Evolutionary conservation across 2,329 filamentous ascomycete genomes (phyloP).

Genomic region (Trichothecium sympodiale): DNA sequence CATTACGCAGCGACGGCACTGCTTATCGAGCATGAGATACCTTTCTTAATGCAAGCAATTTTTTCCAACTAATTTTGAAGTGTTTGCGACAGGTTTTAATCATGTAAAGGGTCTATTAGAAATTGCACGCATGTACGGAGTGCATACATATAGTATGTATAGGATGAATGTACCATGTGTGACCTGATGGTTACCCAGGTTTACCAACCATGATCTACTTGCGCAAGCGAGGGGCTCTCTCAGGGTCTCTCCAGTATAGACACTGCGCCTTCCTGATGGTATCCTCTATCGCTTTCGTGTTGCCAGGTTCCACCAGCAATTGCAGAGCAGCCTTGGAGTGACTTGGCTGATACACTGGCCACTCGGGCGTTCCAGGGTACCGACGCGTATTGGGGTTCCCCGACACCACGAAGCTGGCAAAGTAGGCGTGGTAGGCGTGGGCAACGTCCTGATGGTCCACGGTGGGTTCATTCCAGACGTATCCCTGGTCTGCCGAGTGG

Average conservation of each 20-base stretch:
- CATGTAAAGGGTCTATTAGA: too few species aligned
- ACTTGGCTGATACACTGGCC: constrained; percentile 13
- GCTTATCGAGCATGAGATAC: too few species aligned
- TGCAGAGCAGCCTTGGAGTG: constrained; percentile 8
- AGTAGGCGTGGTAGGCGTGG: constrained; percentile 22
- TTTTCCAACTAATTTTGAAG: too few species aligned
- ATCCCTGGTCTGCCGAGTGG: constrained; percentile 22
- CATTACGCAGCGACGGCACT: too few species aligned
- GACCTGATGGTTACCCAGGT: too few species aligned
- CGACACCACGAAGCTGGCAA: constrained; percentile 23
- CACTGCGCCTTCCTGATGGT: constrained; percentile 19
- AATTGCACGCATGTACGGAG: too few species aligned
- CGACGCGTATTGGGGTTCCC: constrained; percentile 21
- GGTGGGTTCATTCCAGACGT: constrained; percentile 23
- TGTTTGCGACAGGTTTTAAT: too few species aligned
- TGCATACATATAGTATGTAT: too few species aligned
- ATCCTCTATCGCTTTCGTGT: constrained; percentile 20
- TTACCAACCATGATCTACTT: too few species aligned
- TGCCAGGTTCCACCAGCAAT: constrained; percentile 18
- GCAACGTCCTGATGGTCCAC: constrained; percentile 24
- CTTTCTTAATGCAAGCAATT: too few species aligned
- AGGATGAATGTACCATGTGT: too few species aligned
- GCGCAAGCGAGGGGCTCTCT: constrained; percentile 20
- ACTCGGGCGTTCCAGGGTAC: constrained; percentile 8
- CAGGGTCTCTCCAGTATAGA: constrained; percentile 22